Evolutionary conservation across 2,329 filamentous ascomycete species (phyloP).

Genomic region (Curvularia sp.): DNA sequence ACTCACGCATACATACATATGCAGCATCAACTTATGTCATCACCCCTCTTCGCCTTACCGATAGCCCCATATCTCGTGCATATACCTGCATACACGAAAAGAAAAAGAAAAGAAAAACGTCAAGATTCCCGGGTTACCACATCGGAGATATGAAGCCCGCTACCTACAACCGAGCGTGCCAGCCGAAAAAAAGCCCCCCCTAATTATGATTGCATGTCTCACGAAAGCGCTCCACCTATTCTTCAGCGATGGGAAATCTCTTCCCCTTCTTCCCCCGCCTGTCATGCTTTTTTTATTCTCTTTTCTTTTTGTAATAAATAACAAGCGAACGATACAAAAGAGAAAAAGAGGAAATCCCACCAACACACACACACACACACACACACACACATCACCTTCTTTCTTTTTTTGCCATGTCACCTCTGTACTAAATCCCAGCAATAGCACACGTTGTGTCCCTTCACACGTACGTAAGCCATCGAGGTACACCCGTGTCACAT

Average conservation of each 20-base stretch:
- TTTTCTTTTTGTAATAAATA: too few species aligned
- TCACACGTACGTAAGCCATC: neutral
- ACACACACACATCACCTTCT: too few species aligned
- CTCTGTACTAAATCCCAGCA: neutral
- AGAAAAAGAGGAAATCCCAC: too few species aligned
- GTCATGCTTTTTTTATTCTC: too few species aligned
- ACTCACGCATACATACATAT: neutral
- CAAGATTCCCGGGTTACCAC: conserved; percentile 1
- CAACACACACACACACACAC: too few species aligned
- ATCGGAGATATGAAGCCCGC: neutral
- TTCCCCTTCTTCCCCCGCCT: too few species aligned
- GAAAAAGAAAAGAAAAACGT: neutral
- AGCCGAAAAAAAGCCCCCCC: too few species aligned
- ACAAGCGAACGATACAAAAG: too few species aligned
- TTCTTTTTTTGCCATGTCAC: neutral
- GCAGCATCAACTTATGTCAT: neutral
- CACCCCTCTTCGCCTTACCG: neutral
- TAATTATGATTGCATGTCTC: neutral
- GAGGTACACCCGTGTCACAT: neutral
- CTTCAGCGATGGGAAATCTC: too few species aligned
- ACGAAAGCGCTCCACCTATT: too few species aligned
- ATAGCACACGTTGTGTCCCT: neutral
- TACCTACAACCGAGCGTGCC: too few species aligned
- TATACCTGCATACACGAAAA: neutral
- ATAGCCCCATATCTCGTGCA: neutral